A percentile compares a stretch with the other conserved stretches of the same genome.
Evolutionary conservation across 2,329 filamentous ascomycete genomes (phyloP).

Genomic region (Xylaria sp.): DNA sequence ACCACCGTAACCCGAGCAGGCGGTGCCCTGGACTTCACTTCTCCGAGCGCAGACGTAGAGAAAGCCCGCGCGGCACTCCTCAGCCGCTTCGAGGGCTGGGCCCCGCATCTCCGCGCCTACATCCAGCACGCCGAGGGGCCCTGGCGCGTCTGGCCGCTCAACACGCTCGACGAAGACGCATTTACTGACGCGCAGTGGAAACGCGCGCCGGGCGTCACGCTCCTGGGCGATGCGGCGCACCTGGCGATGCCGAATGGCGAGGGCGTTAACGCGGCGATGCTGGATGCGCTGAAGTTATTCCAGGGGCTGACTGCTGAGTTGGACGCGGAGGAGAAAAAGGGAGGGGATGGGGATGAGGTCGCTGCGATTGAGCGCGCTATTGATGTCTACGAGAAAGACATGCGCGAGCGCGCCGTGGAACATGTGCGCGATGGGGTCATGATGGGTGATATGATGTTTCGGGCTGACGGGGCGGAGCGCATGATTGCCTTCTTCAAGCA

Average conservation of each 20-base stretch:
- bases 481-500: conserved; percentile 32
- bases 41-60: conserved; percentile 12
- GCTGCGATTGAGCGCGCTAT: conserved; percentile 32
- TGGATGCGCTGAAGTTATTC: conserved; percentile 32
- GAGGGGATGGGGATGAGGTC: conserved; percentile 4
- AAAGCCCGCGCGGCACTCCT: conserved; percentile 12
- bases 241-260: conserved; percentile 32
- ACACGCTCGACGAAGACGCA: conserved; percentile 5
- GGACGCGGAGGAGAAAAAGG: not conserved
- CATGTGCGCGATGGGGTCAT: conserved; percentile 25
- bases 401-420: conserved; percentile 21
- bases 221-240: conserved; percentile 38
- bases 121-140: conserved; percentile 29
- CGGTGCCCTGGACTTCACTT: conserved; percentile 24
- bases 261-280: conserved; percentile 35
- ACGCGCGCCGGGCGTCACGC: conserved; percentile 27
- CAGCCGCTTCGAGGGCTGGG: conserved; percentile 13
- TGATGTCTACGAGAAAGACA: conserved; percentile 28
- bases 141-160: conserved; percentile 36
- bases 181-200: conserved; percentile 26
- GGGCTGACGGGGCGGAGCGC: conserved; percentile 26
- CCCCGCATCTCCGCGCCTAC: conserved; percentile 16
- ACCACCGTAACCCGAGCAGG: conserved; percentile 5
- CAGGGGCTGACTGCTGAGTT: conserved; percentile 23
- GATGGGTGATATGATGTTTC: conserved; percentile 27